Evolutionary conservation across 1,284 basidiomycete genomes (phyloP).

Genomic region (Quambalaria eucalypti): DNA sequence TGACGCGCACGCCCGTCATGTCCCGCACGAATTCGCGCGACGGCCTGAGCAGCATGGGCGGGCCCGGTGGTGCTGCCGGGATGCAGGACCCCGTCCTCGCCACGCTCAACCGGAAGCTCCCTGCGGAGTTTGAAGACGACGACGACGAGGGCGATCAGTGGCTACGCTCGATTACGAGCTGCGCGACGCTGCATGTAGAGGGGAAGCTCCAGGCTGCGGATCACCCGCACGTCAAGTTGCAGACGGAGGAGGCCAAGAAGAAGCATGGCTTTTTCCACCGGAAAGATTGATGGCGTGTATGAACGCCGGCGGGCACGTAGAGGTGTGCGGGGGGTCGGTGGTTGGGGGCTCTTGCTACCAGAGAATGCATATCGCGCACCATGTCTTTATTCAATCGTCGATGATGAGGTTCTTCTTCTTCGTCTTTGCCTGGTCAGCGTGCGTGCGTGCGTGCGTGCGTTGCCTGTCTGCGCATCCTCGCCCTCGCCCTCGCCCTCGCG

Average conservation of each 20-base stretch:
- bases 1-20: conserved; percentile 35
- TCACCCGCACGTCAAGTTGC: conserved; percentile 38
- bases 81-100: background rate
- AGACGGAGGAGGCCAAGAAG: conserved; percentile 32
- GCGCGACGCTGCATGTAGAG: conserved; percentile 28
- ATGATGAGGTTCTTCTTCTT: too few relatives aligned
- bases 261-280: conserved; percentile 37
- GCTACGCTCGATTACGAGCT: conserved; percentile 46
- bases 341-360: too few relatives aligned
- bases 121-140: conserved; percentile 41
- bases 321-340: too few relatives aligned
- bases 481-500: too few relatives aligned
- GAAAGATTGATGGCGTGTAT: conserved; percentile 18
- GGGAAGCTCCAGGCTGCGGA: conserved; percentile 31
- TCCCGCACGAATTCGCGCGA: conserved; percentile 27
- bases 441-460: too few relatives aligned
- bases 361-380: too few relatives aligned
- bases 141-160: conserved; percentile 48
- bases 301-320: too few relatives aligned
- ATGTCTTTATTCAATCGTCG: too few relatives aligned
- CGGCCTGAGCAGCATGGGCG: conserved; percentile 9
- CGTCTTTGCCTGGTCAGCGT: too few relatives aligned
- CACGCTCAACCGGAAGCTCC: conserved; percentile 2
- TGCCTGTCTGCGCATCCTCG: too few relatives aligned
- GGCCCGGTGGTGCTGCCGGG: background rate